Evolutionary conservation across 108 stramenopile genomes (phyloP), one percentile per base, ranked within the genome.

Genomic region (Chaetoceros tenuissimus): DNA sequence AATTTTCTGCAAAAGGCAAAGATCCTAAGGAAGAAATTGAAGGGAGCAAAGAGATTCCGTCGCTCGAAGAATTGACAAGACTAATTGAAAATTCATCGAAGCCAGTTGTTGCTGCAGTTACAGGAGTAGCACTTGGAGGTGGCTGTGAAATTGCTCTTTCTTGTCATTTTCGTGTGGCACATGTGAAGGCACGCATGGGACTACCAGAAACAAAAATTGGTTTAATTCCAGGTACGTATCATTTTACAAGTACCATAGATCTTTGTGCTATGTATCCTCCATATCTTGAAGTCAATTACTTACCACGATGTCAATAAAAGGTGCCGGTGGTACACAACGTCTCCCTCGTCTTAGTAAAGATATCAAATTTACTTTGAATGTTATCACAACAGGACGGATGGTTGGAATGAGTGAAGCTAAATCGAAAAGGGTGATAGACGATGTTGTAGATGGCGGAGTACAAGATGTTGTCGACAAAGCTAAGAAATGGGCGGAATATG

Each of bases 271-370:
- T n/a, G n/a, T n/a, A n/a, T n/a, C n/a, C n/a, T n/a, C n/a, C 16
- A 16, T 44, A 44, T 16, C 16, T 10, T 16, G 10, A 16, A 16
- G 16, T 44, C 43, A 44, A 16, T 16, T 44, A 16, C 10, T 44
- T 44, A 16, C 16, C 16, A 44, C 16, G 43, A 16, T 44, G 10
- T 16, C 16, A 10, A 16, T 55, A 1, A 24, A 24, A 3, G 94
- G 95, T 19, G 98, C 96, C 0, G 96, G 96, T 3, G 98, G 96
- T 7, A 97, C 98, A 1, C 98, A 99, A 69, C 92, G 96, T 26
- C 83, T 99, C 48, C 92, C 96, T 10, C 71, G 96, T 43, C 68
- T 96, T n/a, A 48, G 78, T 92, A 47, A 84, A 81, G 5, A 69
- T 88, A 29, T 66, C 72, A 18, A 61, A 71, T 48, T 92, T 95